phyloP scores from a whole-genome alignment of 2,329 filamentous ascomycete species.

The Thelonectria discophora region DNA sequence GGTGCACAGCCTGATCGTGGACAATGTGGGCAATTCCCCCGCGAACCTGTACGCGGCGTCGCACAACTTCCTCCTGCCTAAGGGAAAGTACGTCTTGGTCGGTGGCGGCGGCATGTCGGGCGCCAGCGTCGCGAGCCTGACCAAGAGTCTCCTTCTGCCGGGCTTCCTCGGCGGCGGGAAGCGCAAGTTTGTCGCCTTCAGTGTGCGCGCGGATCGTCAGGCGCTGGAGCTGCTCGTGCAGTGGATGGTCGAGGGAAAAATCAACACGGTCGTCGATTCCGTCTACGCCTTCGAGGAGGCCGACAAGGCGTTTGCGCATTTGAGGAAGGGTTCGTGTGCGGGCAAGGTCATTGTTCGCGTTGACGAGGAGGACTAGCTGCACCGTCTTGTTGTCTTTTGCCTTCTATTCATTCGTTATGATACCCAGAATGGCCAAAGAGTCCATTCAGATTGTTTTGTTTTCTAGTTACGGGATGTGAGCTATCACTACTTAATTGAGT shows the following conservation, averaged over 20 bases:
- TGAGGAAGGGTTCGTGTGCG: slow-evolving; percentile 66
- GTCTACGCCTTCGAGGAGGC: slow-evolving; percentile 65
- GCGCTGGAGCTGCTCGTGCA: slow-evolving; percentile 60
- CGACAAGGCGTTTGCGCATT: slow-evolving; percentile 63
- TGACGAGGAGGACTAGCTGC: slow-evolving; percentile 15
- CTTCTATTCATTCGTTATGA: slow-evolving; percentile 6
- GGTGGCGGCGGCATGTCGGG: slow-evolving; percentile 54
- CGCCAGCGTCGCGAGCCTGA: slow-evolving; percentile 37
- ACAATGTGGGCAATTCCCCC: slow-evolving; percentile 64
- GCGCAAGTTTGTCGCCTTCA: slow-evolving; percentile 53
- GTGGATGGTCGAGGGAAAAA: slow-evolving; percentile 66
- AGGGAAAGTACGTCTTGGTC: slow-evolving; percentile 61
- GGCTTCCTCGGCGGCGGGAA: slow-evolving; percentile 52
- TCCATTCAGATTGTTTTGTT: not conserved
- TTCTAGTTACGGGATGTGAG: not conserved
- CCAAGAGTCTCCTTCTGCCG: slow-evolving; percentile 42
- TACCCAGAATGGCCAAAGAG: slow-evolving; percentile 8
- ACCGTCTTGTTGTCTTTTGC: not conserved
- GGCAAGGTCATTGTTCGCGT: slow-evolving; percentile 66
- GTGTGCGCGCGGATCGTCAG: slow-evolving; percentile 51
- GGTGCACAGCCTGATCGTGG: slow-evolving; percentile 62
- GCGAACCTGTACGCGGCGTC: slow-evolving; percentile 61
- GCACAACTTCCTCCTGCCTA: slow-evolving; percentile 58
- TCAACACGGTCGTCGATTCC: slow-evolving; percentile 65
- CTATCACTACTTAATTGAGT: not conserved